Conservation (phyloP, 1,284 basidiomycete species). For the Meira nashicola region DNA sequence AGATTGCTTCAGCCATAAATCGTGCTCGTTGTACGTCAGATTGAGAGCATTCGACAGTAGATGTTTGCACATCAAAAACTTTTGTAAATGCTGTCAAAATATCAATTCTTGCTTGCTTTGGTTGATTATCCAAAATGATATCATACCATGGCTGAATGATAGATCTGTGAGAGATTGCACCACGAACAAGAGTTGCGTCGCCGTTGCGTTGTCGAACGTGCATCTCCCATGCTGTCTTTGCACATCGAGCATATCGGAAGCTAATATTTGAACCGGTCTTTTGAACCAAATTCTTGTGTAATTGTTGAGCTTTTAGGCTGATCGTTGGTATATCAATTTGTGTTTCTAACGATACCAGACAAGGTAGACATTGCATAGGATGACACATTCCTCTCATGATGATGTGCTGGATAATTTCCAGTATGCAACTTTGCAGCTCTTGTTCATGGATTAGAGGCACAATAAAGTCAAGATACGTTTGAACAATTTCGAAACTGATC, state of each 20-base stretch:
- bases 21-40: conserved; percentile 64
- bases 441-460: conserved; percentile 52
- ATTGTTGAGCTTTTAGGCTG: conserved; percentile 68
- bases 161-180: conserved; percentile 54
- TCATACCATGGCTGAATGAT: conserved; percentile 84
- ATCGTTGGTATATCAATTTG: conserved; percentile 61
- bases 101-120: conserved; percentile 63
- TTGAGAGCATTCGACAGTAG: conserved; percentile 22
- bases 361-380: conserved; percentile 85
- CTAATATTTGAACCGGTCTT: conserved; percentile 88
- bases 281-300: conserved; percentile 75
- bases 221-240: conserved; percentile 67
- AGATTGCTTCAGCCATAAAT: conserved; percentile 90
- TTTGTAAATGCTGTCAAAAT: conserved; percentile 78
- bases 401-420: conserved; percentile 85
- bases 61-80: conserved; percentile 69
- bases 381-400: conserved; percentile 92
- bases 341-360: conserved; percentile 88
- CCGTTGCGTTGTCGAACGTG: neutral
- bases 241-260: conserved; percentile 73
- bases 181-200: neutral
- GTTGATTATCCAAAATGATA: conserved; percentile 62
- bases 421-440: conserved; percentile 72
- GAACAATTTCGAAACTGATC: conserved; percentile 82
- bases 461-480: conserved; percentile 80